These are phyloP conservation scores for Beta macrorhiza DNA, from an alignment of 179 eudicot species.

Conservation along the genomic window DNA sequence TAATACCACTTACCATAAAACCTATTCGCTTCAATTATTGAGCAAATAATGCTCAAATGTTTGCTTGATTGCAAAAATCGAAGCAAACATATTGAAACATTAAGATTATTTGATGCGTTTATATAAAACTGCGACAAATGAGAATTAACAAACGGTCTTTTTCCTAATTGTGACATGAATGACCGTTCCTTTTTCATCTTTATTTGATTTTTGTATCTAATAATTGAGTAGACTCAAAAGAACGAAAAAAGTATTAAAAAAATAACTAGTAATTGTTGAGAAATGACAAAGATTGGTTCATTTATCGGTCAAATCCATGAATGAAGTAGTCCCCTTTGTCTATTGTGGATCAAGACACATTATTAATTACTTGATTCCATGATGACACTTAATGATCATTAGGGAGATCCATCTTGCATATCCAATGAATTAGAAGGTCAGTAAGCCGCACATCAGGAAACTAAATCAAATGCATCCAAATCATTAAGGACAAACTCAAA, in stretches of 20 bases:
- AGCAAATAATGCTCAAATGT: too few species aligned
- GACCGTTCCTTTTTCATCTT: too few species aligned
- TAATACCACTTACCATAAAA: too few species aligned
- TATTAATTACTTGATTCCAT: slow-evolving; percentile 1
- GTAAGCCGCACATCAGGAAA: slow-evolving; percentile 1
- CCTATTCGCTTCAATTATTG: too few species aligned
- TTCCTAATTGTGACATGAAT: too few species aligned
- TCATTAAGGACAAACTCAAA: slow-evolving; percentile 16
- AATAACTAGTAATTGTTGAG: too few species aligned
- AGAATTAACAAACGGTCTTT: too few species aligned
- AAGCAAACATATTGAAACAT: too few species aligned
- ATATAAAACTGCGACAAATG: too few species aligned
- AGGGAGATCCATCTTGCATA: slow-evolving; percentile 15
- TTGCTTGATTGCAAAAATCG: too few species aligned
- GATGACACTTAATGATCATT: background rate
- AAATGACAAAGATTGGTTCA: background rate
- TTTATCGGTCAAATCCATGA: slow-evolving; percentile 8
- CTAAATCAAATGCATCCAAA: slow-evolving; percentile 22
- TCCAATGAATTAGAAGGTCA: slow-evolving; percentile 16
- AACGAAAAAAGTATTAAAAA: background rate
- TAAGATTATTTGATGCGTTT: too few species aligned
- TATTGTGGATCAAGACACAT: background rate
- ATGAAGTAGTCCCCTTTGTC: slow-evolving; percentile 13
- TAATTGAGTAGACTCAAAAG: background rate
- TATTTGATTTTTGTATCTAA: too few species aligned